A percentile compares a stretch with the other conserved stretches of the same genome.
These are phyloP conservation scores for Codiaeum variegatum DNA, from an alignment of 441 rosid species.

Conservation along the genomic window DNA sequence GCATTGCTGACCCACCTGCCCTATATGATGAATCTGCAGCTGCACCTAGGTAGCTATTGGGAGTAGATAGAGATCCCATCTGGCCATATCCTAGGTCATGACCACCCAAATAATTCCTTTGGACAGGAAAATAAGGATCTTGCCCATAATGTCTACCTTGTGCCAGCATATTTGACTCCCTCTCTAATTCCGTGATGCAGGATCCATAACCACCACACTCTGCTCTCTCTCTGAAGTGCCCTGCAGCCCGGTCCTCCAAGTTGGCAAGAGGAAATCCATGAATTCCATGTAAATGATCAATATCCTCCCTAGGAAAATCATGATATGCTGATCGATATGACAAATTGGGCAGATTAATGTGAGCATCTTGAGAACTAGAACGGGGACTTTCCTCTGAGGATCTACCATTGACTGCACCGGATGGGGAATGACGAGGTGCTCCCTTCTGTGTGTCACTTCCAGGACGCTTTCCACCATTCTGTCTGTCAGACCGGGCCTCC, in stretches of 20 bases:
- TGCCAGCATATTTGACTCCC: constrained; percentile 26
- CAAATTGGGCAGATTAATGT: no score
- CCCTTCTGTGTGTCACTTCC: constrained; percentile 27
- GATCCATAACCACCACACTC: constrained; percentile 30
- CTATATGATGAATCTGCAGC: constrained; percentile 29
- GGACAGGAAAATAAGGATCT: constrained; percentile 18
- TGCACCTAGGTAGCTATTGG: constrained; percentile 27
- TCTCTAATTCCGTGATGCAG: constrained; percentile 20
- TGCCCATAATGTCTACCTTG: constrained; percentile 34
- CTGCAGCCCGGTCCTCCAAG: constrained; percentile 21
- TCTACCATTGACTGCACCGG: constrained; percentile 20
- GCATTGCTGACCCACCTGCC: constrained; percentile 40
- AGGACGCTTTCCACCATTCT: constrained; percentile 30
- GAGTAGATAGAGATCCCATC: constrained; percentile 28
- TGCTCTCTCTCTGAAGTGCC: constrained; percentile 22
- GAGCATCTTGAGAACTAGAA: no score
- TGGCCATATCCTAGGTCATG: constrained; percentile 25
- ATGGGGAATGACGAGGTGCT: constrained; percentile 24
- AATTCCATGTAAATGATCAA: constrained; percentile 21
- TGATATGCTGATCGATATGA: constrained; percentile 30
- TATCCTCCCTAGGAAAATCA: constrained; percentile 30
- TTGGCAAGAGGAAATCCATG: constrained; percentile 23
- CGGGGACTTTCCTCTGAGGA: constrained; percentile 17
- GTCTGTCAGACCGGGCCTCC: constrained; percentile 23
- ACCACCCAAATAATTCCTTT: constrained; percentile 29